Evolutionary conservation across 257 asterid genomes (phyloP).

Genomic region (Solanum sejunctum): DNA sequence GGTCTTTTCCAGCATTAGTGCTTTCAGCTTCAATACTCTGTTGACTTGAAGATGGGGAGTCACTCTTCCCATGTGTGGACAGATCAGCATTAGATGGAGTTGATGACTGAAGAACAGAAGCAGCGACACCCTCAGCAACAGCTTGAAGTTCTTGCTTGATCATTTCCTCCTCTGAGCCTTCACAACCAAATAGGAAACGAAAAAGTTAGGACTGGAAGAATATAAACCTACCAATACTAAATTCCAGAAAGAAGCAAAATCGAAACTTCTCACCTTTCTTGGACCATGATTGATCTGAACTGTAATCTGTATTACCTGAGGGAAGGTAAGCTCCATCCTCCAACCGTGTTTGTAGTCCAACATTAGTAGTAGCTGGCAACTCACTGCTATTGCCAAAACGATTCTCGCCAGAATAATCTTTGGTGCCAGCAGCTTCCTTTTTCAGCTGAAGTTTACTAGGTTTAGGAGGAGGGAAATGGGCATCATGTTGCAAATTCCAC

Average conservation of each 20-base stretch:
- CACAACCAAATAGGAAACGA: neutral
- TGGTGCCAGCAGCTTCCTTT: conserved; percentile 40
- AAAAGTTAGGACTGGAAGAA: conserved; percentile 5
- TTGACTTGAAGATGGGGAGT: conserved; percentile 31
- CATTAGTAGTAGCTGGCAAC: conserved; percentile 14
- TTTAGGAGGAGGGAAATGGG: conserved; percentile 65
- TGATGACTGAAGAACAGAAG: conserved; percentile 73
- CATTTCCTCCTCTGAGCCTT: conserved; percentile 71
- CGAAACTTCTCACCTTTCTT: conserved; percentile 32
- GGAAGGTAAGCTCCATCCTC: conserved; percentile 32
- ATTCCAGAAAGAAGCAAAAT: neutral
- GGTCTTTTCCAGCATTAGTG: conserved; percentile 30
- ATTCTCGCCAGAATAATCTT: conserved; percentile 29
- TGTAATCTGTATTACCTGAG: conserved; percentile 28
- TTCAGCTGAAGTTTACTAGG: conserved; percentile 59
- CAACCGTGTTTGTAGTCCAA: conserved; percentile 19
- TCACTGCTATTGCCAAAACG: conserved; percentile 16
- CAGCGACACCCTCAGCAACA: conserved; percentile 93
- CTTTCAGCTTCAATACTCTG: conserved; percentile 30
- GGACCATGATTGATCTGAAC: conserved; percentile 31
- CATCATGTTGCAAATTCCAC: conserved; percentile 55
- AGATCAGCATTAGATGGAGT: conserved; percentile 37
- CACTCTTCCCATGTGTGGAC: conserved; percentile 20
- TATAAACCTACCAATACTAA: neutral
- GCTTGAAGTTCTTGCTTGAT: conserved; percentile 89